Evolutionary conservation across 2,329 filamentous ascomycete genomes (phyloP).

Genomic region (Fusarium nelsonii): DNA sequence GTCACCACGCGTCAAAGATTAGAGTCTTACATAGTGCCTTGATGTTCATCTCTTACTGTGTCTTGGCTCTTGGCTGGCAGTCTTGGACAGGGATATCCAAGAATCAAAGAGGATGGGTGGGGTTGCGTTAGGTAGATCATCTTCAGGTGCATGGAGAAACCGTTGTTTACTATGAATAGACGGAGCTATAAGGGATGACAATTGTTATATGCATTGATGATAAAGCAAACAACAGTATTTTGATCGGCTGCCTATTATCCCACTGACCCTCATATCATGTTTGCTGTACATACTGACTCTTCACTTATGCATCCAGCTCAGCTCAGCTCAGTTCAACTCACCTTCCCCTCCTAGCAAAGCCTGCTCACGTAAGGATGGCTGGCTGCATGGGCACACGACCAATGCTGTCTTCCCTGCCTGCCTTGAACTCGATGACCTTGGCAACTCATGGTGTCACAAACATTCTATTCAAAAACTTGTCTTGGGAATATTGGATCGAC

Average conservation of each 20-base stretch:
- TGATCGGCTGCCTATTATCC: neutral
- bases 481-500: slow-evolving; percentile 17
- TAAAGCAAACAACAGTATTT: neutral
- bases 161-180: slow-evolving; percentile 29
- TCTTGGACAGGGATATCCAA: slow-evolving; percentile 12
- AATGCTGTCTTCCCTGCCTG: slow-evolving; percentile 2
- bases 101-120: slow-evolving; percentile 18
- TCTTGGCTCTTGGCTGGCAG: neutral
- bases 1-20: slow-evolving; percentile 3
- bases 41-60: slow-evolving; percentile 15
- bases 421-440: slow-evolving; percentile 14
- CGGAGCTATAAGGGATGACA: neutral
- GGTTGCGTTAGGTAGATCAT: slow-evolving; percentile 16
- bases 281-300: slow-evolving; percentile 2
- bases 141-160: slow-evolving; percentile 20
- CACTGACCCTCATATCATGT: neutral
- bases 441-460: slow-evolving; percentile 14
- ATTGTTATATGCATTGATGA: neutral
- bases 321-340: too few species aligned
- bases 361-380: slow-evolving; percentile 14
- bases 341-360: neutral
- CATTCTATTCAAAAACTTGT: slow-evolving; percentile 18
- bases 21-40: slow-evolving; percentile 27
- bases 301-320: slow-evolving; percentile 4
- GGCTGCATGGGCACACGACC: slow-evolving; percentile 5